Evolutionary conservation across 306 rosid genomes (phyloP).

Genomic region (Castanopsis chinensis): DNA sequence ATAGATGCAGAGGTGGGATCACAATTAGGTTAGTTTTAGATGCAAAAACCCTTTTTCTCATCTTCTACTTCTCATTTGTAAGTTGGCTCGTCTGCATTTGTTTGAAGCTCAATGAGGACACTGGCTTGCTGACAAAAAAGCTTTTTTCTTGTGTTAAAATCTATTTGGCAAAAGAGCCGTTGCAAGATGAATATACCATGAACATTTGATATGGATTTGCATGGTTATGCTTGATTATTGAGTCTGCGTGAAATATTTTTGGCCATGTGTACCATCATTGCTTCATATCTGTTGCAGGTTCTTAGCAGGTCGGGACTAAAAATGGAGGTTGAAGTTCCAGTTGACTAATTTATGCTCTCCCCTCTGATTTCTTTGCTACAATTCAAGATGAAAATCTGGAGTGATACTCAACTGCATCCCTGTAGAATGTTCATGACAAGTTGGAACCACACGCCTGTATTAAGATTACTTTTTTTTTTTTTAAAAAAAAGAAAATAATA

Average conservation of each 20-base stretch:
- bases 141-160: too few relatives aligned
- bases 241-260: not conserved
- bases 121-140: too few relatives aligned
- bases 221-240: not conserved
- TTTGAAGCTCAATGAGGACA: too few relatives aligned
- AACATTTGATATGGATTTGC: not conserved
- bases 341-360: slow-evolving; percentile 41
- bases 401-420: not conserved
- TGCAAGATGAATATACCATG: not conserved
- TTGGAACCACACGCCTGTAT: not conserved
- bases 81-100: not conserved
- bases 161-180: not conserved
- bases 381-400: slow-evolving; percentile 19
- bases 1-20: not conserved
- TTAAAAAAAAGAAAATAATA: too few relatives aligned
- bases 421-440: slow-evolving; percentile 5
- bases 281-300: slow-evolving; percentile 48
- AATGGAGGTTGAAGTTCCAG: slow-evolving; percentile 83
- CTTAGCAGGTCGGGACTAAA: slow-evolving; percentile 55
- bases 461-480: too few relatives aligned
- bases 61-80: not conserved
- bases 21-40: not conserved
- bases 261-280: not conserved
- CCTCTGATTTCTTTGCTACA: slow-evolving; percentile 4
- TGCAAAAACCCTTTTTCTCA: not conserved